A percentile compares a stretch with the other conserved stretches of the same genome.
Conservation (phyloP, 371 early-diverging fungal species). For the Lichtheimia ramosa region DNA sequence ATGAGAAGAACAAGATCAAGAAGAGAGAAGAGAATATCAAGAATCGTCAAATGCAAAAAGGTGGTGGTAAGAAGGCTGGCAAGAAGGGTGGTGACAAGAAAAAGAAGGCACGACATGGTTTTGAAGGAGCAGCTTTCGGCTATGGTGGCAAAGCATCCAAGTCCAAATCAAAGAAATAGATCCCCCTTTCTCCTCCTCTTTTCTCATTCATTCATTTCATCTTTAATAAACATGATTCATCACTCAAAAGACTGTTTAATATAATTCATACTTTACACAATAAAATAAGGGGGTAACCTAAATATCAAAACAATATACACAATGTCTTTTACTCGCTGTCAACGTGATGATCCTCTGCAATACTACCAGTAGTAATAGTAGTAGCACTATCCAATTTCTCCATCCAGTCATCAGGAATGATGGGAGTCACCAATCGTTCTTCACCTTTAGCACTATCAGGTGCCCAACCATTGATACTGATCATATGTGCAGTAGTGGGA, state of each 20-base stretch:
- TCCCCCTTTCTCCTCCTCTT: not conserved
- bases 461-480: slow-evolving; percentile 16
- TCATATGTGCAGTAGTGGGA: slow-evolving; percentile 45
- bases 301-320: no score
- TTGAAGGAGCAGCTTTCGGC: slow-evolving; percentile 44
- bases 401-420: slow-evolving; percentile 20
- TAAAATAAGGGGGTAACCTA: no score
- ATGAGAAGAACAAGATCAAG: slow-evolving; percentile 64
- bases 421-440: slow-evolving; percentile 13
- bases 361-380: no score
- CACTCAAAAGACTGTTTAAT: no score
- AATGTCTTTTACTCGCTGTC: no score
- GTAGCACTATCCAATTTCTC: slow-evolving; percentile 12
- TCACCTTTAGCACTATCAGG: slow-evolving; percentile 12
- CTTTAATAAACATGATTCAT: no score
- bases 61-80: slow-evolving; percentile 67
- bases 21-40: slow-evolving; percentile 81
- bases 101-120: slow-evolving; percentile 49
- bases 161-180: slow-evolving; percentile 21
- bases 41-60: slow-evolving; percentile 53
- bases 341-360: no score
- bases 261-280: no score
- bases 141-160: slow-evolving; percentile 40
- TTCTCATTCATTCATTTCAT: not conserved
- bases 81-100: slow-evolving; percentile 62